phyloP scores from a whole-genome alignment of 1,139 yeast species.

The Magnusiomyces fungicola region DNA sequence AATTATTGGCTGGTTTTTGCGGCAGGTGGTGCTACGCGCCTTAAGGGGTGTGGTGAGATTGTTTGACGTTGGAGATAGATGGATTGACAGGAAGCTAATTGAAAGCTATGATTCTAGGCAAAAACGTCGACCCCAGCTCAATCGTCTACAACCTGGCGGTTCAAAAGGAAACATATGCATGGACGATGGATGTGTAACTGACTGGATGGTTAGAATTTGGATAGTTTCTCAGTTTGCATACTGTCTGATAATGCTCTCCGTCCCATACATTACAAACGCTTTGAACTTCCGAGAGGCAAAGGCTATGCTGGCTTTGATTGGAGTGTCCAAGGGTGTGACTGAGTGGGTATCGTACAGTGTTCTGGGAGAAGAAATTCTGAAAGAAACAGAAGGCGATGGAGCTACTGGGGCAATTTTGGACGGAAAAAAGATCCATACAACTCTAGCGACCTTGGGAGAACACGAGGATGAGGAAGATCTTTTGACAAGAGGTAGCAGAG shows the following conservation, averaged over 20 bases:
- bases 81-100: not conserved
- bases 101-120: not conserved
- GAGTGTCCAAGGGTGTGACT: slow-evolving; percentile 37
- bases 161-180: too few species aligned
- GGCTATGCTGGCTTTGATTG: slow-evolving; percentile 31
- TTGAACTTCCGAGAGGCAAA: slow-evolving; percentile 31
- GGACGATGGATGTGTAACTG: not conserved
- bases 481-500: slow-evolving; percentile 10
- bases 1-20: not conserved
- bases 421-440: not conserved
- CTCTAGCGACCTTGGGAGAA: not conserved
- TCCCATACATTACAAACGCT: slow-evolving; percentile 27
- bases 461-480: slow-evolving; percentile 5
- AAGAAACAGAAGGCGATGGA: not conserved
- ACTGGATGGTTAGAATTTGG: slow-evolving; percentile 25
- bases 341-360: slow-evolving; percentile 39
- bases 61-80: not conserved
- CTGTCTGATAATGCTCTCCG: slow-evolving; percentile 29
- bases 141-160: too few species aligned
- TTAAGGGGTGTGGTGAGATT: not conserved
- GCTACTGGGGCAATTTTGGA: slow-evolving; percentile 5
- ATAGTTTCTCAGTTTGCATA: slow-evolving; percentile 31
- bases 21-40: not conserved
- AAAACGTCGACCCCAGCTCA: too few species aligned
- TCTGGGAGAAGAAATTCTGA: slow-evolving; percentile 35